These are phyloP conservation scores for Hypoxylon lienhwacheense DNA, from an alignment of 495 filamentous ascomycete species.

Conservation along the genomic window DNA sequence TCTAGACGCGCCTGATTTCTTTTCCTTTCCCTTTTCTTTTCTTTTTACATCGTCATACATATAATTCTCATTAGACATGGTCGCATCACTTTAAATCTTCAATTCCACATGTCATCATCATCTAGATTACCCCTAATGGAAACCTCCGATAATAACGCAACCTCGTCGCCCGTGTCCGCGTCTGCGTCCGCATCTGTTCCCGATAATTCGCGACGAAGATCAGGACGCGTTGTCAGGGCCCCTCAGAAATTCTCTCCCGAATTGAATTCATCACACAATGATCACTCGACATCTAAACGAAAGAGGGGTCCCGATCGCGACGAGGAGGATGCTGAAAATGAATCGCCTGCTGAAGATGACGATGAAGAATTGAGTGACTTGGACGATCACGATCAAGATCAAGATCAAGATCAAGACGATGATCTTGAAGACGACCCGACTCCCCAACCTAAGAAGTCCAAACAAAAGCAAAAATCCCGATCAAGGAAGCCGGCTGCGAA, in stretches of 20 bases:
- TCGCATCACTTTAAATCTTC: conserved; percentile 33
- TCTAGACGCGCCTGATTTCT: conserved; percentile 32
- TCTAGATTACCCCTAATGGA: conserved; percentile 58
- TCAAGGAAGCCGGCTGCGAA: conserved; percentile 66
- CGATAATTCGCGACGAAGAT: conserved; percentile 65
- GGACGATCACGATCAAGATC: conserved; percentile 45
- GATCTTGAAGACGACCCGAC: conserved; percentile 44
- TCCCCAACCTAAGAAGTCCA: conserved; percentile 37
- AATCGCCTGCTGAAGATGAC: conserved; percentile 56
- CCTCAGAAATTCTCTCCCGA: conserved; percentile 66
- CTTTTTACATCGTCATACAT: conserved; percentile 10
- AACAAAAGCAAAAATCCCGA: conserved; percentile 38
- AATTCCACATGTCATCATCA: conserved; percentile 32
- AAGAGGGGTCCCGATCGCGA: conserved; percentile 57
- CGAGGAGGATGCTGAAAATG: conserved; percentile 57
- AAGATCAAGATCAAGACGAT: conserved; percentile 47
- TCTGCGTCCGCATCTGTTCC: too few relatives aligned
- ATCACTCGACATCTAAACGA: conserved; percentile 48
- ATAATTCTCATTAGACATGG: conserved; percentile 12
- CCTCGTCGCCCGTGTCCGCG: conserved; percentile 54
- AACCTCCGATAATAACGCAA: conserved; percentile 59
- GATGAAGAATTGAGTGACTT: conserved; percentile 53
- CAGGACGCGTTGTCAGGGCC: conserved; percentile 75
- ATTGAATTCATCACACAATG: conserved; percentile 38
- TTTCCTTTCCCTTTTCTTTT: conserved; percentile 17